These are phyloP conservation scores for Blastosporella zonata DNA, from an alignment of 1,284 basidiomycete species.

Conservation along the genomic window DNA sequence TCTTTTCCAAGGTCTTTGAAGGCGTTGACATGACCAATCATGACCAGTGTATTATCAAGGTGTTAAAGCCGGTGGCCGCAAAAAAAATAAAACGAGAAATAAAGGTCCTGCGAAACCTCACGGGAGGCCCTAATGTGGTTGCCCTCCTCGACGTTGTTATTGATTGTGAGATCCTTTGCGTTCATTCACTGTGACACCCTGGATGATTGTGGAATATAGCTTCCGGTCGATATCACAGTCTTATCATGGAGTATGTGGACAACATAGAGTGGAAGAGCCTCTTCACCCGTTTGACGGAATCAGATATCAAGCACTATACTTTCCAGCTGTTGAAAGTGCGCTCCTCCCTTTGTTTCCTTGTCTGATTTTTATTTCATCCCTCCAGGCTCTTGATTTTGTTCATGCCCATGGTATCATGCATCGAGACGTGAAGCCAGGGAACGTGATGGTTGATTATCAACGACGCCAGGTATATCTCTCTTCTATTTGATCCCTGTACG, in stretches of 20 bases:
- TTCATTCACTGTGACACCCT: neutral
- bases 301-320: slow-evolving; percentile 83
- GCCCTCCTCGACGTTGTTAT: slow-evolving; percentile 82
- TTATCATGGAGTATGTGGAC: slow-evolving; percentile 84
- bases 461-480: slow-evolving; percentile 58
- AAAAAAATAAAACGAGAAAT: slow-evolving; percentile 94
- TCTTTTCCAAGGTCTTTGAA: slow-evolving; percentile 68
- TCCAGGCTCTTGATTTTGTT: slow-evolving; percentile 80
- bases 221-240: slow-evolving; percentile 75
- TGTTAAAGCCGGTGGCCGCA: slow-evolving; percentile 87
- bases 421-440: slow-evolving; percentile 88
- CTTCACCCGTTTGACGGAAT: slow-evolving; percentile 72
- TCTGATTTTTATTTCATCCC: neutral
- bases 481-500: slow-evolving; percentile 2
- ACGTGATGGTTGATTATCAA: slow-evolving; percentile 89
- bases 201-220: slow-evolving; percentile 19
- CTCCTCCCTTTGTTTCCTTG: neutral
- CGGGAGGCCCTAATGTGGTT: slow-evolving; percentile 85
- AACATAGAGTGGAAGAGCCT: slow-evolving; percentile 85
- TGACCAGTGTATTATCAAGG: slow-evolving; percentile 85
- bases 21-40: slow-evolving; percentile 79
- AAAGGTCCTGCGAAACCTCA: slow-evolving; percentile 86
- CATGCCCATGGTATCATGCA: slow-evolving; percentile 91
- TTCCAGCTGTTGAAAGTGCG: slow-evolving; percentile 79
- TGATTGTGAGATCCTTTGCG: slow-evolving; percentile 38